Evolutionary conservation across 1,284 basidiomycete species (phyloP), one percentile per base, ranked within the genome.

Genomic region (Sanghuangporus weigelae): DNA sequence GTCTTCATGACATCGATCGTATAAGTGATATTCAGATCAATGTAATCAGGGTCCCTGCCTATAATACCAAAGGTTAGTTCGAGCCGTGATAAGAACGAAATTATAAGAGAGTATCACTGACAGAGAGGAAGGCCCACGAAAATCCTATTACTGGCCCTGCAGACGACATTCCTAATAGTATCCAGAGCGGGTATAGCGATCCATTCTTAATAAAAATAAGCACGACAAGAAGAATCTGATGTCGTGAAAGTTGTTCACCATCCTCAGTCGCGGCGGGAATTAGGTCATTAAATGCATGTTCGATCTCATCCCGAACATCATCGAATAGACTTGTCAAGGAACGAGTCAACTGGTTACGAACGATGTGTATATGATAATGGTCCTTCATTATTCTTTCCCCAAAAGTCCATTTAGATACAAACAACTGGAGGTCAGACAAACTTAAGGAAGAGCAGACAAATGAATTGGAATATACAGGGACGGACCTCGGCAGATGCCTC

Each of bases 11-110:
- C 67, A 55, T 74, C 71, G 7, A 74, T 8, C 0, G 77, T 70
- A 57, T 72, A 76, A 5, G 67, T 62, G 2, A 76, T 72, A 57
- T 73, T 77, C 11, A 80, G 69, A 14, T 72, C 69, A n/a, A 72
- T 67, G 65, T 74, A 81, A 12, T 77, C 79, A 0, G 68, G 66
- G 57, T 82, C 63, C 36, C 77, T 73, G 66, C 81, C 81, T 82
- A 48, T n/a, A 46, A 12, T n/a, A n/a, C 16, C 44, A 19, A 36
- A 16, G 21, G 23, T 14, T 14, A 50, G 10, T 14, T 11, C 11
- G 1, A 21, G 7, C 21, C 7, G 44, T 14, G 16, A 5, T 12
- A 23, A 51, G 21, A 6, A 51, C 26, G 7, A 14, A 12, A 7
- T 38, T 1, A 21, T 23, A 11, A 16, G 8, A 16, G 21, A 7